These are phyloP conservation scores for Plenodomus biglobosus DNA, from an alignment of 2,329 filamentous ascomycete genomes.

Conservation along the genomic window DNA sequence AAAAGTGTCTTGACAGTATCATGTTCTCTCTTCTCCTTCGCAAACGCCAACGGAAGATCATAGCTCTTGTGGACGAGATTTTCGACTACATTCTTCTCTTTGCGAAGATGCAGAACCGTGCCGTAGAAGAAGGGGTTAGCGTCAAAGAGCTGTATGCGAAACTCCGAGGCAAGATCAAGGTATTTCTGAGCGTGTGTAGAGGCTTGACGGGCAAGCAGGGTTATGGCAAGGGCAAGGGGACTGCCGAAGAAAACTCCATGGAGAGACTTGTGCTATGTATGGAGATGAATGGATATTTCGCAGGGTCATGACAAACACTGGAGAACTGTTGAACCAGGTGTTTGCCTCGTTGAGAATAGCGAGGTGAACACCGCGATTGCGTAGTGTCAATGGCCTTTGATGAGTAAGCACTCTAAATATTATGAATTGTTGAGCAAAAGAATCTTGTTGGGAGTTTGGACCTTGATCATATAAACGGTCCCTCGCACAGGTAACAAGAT, in stretches of 20 bases:
- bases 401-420: too few relatives aligned
- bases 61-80: slow-evolving; percentile 74
- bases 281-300: slow-evolving; percentile 71
- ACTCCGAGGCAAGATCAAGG: slow-evolving; percentile 71
- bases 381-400: too few relatives aligned
- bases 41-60: slow-evolving; percentile 71
- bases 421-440: too few relatives aligned
- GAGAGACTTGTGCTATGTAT: slow-evolving; percentile 68
- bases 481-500: too few relatives aligned
- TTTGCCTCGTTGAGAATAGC: too few relatives aligned
- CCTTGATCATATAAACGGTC: too few relatives aligned
- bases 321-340: too few relatives aligned
- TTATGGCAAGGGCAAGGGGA: slow-evolving; percentile 42
- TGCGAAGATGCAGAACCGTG: slow-evolving; percentile 36
- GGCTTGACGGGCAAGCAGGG: slow-evolving; percentile 65
- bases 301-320: background rate
- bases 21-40: slow-evolving; percentile 72
- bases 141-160: slow-evolving; percentile 59
- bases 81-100: slow-evolving; percentile 73
- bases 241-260: slow-evolving; percentile 60
- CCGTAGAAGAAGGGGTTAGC: slow-evolving; percentile 24
- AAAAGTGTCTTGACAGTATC: slow-evolving; percentile 72
- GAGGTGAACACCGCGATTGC: too few relatives aligned
- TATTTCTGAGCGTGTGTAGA: slow-evolving; percentile 73
- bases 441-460: too few relatives aligned